Evolutionary conservation across 805 yeast species (phyloP).

Genomic region (Clavispora fructus): DNA sequence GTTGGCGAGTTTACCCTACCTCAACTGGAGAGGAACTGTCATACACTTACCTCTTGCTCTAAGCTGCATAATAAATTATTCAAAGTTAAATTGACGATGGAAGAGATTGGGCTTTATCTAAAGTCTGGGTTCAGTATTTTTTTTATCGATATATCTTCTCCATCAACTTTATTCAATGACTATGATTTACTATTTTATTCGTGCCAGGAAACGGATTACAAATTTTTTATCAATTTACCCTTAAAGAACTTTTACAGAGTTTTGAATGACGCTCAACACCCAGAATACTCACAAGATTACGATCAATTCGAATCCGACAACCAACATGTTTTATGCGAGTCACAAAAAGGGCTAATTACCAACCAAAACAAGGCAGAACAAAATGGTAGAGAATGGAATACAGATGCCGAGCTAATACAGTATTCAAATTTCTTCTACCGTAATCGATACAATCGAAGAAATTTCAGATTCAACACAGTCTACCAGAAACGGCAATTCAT

Average conservation of each 20-base stretch:
- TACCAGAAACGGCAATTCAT: constrained; percentile 39
- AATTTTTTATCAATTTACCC: constrained; percentile 41
- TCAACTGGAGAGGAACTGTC: neutral
- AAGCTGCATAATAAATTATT: constrained; percentile 18
- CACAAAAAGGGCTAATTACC: neutral
- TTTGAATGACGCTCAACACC: constrained; percentile 33
- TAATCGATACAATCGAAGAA: constrained; percentile 23
- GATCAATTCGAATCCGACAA: neutral
- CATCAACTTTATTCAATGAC: constrained; percentile 36
- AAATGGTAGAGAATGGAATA: neutral
- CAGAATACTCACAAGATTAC: neutral
- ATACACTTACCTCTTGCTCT: neutral
- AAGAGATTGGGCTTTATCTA: constrained; percentile 50
- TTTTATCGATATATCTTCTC: constrained; percentile 41
- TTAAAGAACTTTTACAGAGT: constrained; percentile 45
- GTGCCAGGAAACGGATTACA: constrained; percentile 35
- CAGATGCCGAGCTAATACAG: constrained; percentile 17
- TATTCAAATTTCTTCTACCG: constrained; percentile 34
- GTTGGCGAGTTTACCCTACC: constrained; percentile 45
- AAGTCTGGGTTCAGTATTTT: constrained; percentile 48
- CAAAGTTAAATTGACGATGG: constrained; percentile 43
- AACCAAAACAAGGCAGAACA: neutral
- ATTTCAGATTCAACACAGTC: constrained; percentile 36
- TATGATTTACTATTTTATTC: constrained; percentile 39
- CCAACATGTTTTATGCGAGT: neutral